Evolutionary conservation across 1,284 basidiomycete species (phyloP).

Genomic region (Cryptococcus sp.): DNA sequence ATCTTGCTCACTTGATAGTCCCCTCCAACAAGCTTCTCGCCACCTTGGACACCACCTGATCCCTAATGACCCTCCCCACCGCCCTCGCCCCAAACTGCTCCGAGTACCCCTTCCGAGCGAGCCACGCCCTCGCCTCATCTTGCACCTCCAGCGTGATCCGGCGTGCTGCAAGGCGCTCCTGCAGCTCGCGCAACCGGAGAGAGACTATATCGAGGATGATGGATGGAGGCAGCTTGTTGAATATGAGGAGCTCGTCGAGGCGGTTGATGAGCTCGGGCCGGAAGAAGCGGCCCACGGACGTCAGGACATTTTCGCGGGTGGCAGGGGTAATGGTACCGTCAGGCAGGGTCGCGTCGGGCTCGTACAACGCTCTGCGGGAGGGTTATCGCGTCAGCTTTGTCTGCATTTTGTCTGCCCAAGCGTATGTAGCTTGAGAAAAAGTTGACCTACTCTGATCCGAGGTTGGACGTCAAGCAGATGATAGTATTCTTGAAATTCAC

Average conservation of each 20-base stretch:
- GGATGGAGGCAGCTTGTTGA: slow-evolving; percentile 76
- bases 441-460: slow-evolving; percentile 58
- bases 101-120: slow-evolving; percentile 77
- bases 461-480: slow-evolving; percentile 90
- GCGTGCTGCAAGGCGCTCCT: slow-evolving; percentile 61
- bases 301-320: slow-evolving; percentile 68
- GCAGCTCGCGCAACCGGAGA: slow-evolving; percentile 70
- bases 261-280: slow-evolving; percentile 88
- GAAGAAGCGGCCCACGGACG: slow-evolving; percentile 72
- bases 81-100: slow-evolving; percentile 81
- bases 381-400: slow-evolving; percentile 55
- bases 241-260: slow-evolving; percentile 79
- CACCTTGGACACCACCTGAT: slow-evolving; percentile 71
- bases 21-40: slow-evolving; percentile 71
- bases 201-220: slow-evolving; percentile 74
- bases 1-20: slow-evolving; percentile 62
- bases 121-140: slow-evolving; percentile 63
- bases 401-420: not conserved
- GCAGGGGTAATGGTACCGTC: slow-evolving; percentile 65
- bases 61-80: slow-evolving; percentile 72
- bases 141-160: slow-evolving; percentile 72
- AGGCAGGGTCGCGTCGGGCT: slow-evolving; percentile 61
- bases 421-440: not conserved
- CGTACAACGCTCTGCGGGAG: slow-evolving; percentile 60
- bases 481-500: slow-evolving; percentile 68